Base-by-base conservation (phyloP, 805 yeast genomes). In the Metschnikowia chrysomelidarum region DNA sequence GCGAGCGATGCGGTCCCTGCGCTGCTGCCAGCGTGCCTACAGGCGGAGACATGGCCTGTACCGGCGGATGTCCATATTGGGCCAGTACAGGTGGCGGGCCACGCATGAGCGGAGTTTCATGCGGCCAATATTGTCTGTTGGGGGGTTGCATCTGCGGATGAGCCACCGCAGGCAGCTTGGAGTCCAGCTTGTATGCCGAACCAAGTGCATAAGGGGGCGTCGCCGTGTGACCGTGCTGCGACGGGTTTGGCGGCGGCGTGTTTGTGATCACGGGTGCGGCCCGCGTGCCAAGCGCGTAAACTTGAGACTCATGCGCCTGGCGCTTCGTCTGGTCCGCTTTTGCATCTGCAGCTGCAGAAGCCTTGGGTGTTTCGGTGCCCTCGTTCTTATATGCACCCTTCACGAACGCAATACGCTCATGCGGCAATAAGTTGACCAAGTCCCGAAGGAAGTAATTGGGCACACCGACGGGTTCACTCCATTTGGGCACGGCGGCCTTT, bases 401-500 rank as follows among this genome's bases (percentile, higher is more conserved):
- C 21, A 63, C 61, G 29, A 54, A 53, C 5, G 65, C 64, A 31
- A 68, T 59, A 36, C 74, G 50, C 45, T 69, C 73, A 12, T 52
- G 44, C 14, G 69, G 70, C 19, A 67, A 53, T 38, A 69, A 51
- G 7, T 70, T 68, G 21, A 69, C 72, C 20, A 67, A 49, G 40
- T 68, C 74, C 34, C 73, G 54, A 23, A 69, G 52, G 37, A 69
- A 54, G 30, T 51, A 53, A 31, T 53, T 47, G 6, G 80, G 77
- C 12, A 76, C 70, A 24, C 67, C 72, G 8, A 77, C 73, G 5
- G 77, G 71, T 4, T 62, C 63, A 45, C 71, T 59, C 29, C 70
- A 51, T 2, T 62, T 52, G 1, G 77, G 77, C n/a, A 60, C 57
- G 7, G 75, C 68, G 3, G 61, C 70, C 34, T 67, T 68, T 9